Conservation (phyloP, 768 basidiomycete species). For the Nevesoporus exiguus region DNA sequence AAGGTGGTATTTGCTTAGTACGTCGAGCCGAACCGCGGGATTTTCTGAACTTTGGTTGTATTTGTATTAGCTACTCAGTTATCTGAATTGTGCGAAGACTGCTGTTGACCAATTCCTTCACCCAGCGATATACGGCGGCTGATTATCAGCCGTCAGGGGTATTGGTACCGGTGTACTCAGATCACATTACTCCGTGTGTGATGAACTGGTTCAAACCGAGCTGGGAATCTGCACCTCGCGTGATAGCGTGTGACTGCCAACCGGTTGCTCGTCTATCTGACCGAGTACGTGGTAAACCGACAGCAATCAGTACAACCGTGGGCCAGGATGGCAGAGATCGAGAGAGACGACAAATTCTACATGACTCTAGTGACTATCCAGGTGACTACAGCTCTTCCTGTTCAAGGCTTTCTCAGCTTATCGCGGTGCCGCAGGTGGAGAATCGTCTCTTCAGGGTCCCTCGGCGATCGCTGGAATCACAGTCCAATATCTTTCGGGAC, state of each 20-base stretch:
- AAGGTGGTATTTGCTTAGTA: no score
- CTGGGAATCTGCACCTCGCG: no score
- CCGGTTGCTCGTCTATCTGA: neutral
- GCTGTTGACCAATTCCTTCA: neutral
- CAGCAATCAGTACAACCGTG: neutral
- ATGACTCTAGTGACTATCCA: constrained; percentile 19
- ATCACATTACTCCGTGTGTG: no score
- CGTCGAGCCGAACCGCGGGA: neutral
- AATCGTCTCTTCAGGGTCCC: constrained; percentile 28
- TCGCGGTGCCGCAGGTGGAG: constrained; percentile 22
- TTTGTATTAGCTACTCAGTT: neutral
- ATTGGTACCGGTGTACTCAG: no score
- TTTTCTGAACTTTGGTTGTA: neutral
- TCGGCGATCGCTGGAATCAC: constrained; percentile 18
- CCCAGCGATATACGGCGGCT: no score
- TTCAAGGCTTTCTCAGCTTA: neutral
- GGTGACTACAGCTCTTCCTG: neutral
- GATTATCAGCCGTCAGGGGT: no score
- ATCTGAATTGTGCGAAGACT: neutral
- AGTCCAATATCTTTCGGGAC: constrained; percentile 25
- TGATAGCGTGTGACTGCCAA: no score
- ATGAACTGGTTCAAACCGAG: neutral
- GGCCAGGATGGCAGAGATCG: neutral
- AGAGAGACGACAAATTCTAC: constrained; percentile 14
- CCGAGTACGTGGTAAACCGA: neutral